Percentiles rank a stretch among this genome's conserved stretches.
Conservation (phyloP, 768 basidiomycete genomes). For the Phlegmacium glaucopus region DNA sequence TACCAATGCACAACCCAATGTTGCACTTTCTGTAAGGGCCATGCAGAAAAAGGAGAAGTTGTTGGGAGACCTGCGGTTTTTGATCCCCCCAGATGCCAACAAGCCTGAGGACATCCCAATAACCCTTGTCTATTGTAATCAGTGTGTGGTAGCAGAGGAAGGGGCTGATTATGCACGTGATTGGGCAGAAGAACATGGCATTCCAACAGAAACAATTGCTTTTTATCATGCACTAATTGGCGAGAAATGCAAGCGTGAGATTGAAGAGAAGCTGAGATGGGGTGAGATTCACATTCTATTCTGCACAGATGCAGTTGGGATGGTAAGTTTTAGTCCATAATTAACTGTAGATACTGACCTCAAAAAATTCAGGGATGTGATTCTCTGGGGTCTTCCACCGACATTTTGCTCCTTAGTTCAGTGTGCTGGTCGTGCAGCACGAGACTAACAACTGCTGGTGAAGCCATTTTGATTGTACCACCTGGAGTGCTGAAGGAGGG, state of each 20-base stretch:
- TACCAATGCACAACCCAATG: conserved; percentile 21
- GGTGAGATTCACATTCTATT: conserved; percentile 17
- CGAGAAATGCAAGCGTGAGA: conserved; percentile 12
- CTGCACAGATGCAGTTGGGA: conserved; percentile 24
- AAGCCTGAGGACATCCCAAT: conserved; percentile 16
- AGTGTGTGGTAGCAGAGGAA: conserved; percentile 9
- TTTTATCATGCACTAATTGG: conserved; percentile 23
- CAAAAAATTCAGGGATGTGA: conserved; percentile 13
- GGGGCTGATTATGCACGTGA: conserved; percentile 9
- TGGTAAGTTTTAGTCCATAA: conserved; percentile 15
- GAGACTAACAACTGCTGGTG: not conserved
- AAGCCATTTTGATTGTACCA: conserved; percentile 8
- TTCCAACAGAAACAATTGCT: conserved; percentile 10
- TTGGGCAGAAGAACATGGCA: conserved; percentile 15
- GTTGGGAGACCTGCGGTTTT: no score
- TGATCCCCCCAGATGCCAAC: no score
- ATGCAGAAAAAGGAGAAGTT: no score
- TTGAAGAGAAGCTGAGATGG: conserved; percentile 8
- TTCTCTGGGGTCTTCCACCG: conserved; percentile 9
- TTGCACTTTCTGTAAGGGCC: conserved; percentile 24
- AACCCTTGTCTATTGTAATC: conserved; percentile 20
- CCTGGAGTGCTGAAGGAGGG: not conserved
- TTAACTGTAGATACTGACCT: not conserved
- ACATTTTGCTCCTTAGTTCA: conserved; percentile 8
- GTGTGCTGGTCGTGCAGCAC: conserved; percentile 5